Evolutionary conservation across 768 basidiomycete genomes (phyloP).

Genomic region (Boletus reticulatus): DNA sequence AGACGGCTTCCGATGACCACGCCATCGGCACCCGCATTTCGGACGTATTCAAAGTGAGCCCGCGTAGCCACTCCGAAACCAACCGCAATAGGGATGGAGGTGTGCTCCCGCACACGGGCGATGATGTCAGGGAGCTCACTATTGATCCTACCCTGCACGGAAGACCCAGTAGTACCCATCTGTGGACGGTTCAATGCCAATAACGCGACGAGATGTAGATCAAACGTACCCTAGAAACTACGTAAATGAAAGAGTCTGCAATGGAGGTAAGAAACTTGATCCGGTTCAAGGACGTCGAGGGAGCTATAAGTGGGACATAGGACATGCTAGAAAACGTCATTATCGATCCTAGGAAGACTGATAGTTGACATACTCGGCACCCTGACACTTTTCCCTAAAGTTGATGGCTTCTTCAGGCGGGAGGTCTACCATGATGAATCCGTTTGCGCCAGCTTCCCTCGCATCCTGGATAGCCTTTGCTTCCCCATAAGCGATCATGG

Average conservation of each 20-base stretch:
- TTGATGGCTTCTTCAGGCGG: constrained; percentile 94
- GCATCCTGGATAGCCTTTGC: constrained; percentile 92
- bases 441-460: constrained; percentile 87
- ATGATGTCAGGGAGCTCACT: constrained; percentile 80
- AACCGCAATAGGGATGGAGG: constrained; percentile 85
- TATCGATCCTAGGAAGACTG: background rate
- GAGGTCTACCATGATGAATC: constrained; percentile 96
- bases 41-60: constrained; percentile 83
- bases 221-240: constrained; percentile 83
- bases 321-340: constrained; percentile 61
- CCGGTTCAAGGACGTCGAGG: constrained; percentile 83
- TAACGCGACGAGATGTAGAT: background rate
- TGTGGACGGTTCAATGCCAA: constrained; percentile 29
- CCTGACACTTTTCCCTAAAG: constrained; percentile 87
- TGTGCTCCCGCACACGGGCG: constrained; percentile 72
- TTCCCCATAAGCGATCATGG: constrained; percentile 92
- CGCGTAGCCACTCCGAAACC: constrained; percentile 95
- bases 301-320: constrained; percentile 93
- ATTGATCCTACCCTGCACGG: constrained; percentile 69
- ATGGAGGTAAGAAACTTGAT: constrained; percentile 91
- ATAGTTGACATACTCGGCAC: constrained; percentile 59
- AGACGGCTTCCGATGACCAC: constrained; percentile 92
- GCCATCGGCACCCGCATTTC: constrained; percentile 87
- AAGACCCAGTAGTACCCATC: constrained; percentile 99
- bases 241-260: constrained; percentile 96